Conservation (phyloP, 225 moss, liverwort and hornwort species). For the Physcomitrellopsis africana region DNA sequence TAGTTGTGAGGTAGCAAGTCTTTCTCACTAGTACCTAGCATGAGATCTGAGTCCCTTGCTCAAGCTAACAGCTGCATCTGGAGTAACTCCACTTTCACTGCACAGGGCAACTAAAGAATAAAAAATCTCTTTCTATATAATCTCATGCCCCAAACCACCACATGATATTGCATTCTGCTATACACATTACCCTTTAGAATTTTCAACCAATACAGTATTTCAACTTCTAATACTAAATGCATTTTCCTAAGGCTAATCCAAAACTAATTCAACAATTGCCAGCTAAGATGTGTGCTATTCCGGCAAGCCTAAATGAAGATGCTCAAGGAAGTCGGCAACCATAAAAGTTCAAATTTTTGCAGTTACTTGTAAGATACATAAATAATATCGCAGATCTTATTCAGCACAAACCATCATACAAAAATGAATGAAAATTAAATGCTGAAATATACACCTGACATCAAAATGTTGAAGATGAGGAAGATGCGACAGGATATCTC, state of each 20-base stretch:
- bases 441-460: slow-evolving; percentile 48
- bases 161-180: slow-evolving; percentile 1
- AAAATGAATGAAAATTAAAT: not conserved
- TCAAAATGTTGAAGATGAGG: slow-evolving; percentile 74
- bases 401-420: not conserved
- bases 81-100: slow-evolving; percentile 82
- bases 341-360: not conserved
- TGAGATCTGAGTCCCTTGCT: slow-evolving; percentile 67
- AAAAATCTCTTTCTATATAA: slow-evolving; percentile 11
- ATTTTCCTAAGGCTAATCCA: not conserved
- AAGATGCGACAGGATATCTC: slow-evolving; percentile 54
- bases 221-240: not conserved
- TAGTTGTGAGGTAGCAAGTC: not conserved
- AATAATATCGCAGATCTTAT: slow-evolving; percentile 2
- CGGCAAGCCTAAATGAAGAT: slow-evolving; percentile 11
- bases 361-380: slow-evolving; percentile 5
- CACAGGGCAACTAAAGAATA: slow-evolving; percentile 34
- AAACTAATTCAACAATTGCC: not conserved
- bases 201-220: not conserved
- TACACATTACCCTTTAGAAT: slow-evolving; percentile 1
- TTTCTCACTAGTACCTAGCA: slow-evolving; percentile 52
- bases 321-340: slow-evolving; percentile 7
- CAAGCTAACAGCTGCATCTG: slow-evolving; percentile 64
- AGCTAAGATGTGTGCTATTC: not conserved
- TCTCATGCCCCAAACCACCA: slow-evolving; percentile 3